Evolutionary conservation across 306 rosid species (phyloP).

Genomic region (Glycine tomentella): DNA sequence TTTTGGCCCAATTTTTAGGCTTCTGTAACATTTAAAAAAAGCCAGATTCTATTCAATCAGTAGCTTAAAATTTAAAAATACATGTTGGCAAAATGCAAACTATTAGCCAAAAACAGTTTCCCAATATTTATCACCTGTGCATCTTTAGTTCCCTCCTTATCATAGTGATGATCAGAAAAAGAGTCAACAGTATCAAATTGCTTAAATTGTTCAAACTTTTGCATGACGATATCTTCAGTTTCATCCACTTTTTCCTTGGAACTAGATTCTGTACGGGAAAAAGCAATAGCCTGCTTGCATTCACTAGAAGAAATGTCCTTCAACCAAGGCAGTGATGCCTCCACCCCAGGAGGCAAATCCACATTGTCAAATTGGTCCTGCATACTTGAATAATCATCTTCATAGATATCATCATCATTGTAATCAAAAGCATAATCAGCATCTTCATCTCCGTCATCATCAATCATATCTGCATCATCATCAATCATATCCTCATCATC

Average conservation of each 20-base stretch:
- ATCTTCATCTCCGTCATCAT: constrained; percentile 52
- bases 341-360: constrained; percentile 87
- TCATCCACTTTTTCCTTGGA: constrained; percentile 52
- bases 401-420: constrained; percentile 43
- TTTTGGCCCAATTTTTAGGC: constrained; percentile 77
- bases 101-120: neutral
- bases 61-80: constrained; percentile 12
- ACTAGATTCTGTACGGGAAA: constrained; percentile 51
- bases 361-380: constrained; percentile 76
- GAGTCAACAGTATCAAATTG: constrained; percentile 67
- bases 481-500: constrained; percentile 57
- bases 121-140: constrained; percentile 56
- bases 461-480: constrained; percentile 45
- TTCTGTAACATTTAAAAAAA: constrained; percentile 48
- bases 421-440: constrained; percentile 49
- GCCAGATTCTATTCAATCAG: constrained; percentile 29
- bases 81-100: neutral
- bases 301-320: constrained; percentile 53
- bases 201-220: constrained; percentile 58
- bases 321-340: constrained; percentile 80
- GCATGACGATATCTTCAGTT: constrained; percentile 31
- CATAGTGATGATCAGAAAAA: constrained; percentile 68
- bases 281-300: constrained; percentile 42
- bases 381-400: constrained; percentile 57
- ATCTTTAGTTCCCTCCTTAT: constrained; percentile 47